phyloP scores from a whole-genome alignment of 805 yeast genomes.

The Yamadazyma laniorum region DNA sequence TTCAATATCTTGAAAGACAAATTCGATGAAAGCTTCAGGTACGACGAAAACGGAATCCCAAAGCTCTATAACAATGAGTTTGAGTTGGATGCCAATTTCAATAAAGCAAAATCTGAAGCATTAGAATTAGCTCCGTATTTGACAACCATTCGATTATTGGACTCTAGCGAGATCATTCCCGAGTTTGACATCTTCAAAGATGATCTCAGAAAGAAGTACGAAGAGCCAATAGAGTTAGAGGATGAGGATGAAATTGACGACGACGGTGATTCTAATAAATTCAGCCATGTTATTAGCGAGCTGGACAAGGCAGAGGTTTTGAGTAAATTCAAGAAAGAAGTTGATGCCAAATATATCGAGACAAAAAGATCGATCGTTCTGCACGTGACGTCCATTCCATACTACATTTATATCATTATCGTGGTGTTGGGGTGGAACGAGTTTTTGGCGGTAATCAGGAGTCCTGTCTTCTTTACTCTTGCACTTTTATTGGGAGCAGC shows the following conservation, averaged over 20 bases:
- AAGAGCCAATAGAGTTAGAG: constrained; percentile 14
- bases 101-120: constrained; percentile 58
- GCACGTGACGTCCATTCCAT: constrained; percentile 76
- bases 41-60: constrained; percentile 81
- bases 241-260: constrained; percentile 26
- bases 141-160: constrained; percentile 51
- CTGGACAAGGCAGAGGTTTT: constrained; percentile 56
- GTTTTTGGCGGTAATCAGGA: constrained; percentile 80
- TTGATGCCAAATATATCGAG: constrained; percentile 78
- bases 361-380: constrained; percentile 84
- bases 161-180: constrained; percentile 59
- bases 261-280: constrained; percentile 34
- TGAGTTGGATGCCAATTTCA: constrained; percentile 69
- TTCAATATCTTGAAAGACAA: constrained; percentile 66
- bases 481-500: constrained; percentile 58
- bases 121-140: constrained; percentile 57
- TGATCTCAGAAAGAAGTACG: constrained; percentile 20
- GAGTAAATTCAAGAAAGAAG: constrained; percentile 64
- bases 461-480: constrained; percentile 76
- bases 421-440: constrained; percentile 93
- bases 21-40: constrained; percentile 81
- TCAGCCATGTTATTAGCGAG: constrained; percentile 57
- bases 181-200: constrained; percentile 45
- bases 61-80: constrained; percentile 70
- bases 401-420: constrained; percentile 72